Base-by-base conservation (phyloP, 495 filamentous ascomycete species). In the Neurospora hispaniola region DNA sequence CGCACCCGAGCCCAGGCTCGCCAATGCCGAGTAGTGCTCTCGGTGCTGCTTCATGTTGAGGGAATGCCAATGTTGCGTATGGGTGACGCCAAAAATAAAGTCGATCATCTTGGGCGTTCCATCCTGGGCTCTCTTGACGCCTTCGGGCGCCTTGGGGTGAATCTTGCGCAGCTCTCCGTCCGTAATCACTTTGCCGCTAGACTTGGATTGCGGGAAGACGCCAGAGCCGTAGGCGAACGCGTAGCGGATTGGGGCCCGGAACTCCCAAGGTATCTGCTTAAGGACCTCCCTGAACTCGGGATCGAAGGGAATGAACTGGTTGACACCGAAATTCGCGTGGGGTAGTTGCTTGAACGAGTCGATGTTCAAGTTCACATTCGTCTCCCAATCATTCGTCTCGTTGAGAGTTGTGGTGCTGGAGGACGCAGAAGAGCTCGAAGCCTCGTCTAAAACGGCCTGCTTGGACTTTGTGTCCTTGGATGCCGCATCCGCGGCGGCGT, bases 151-250 rank as follows among this genome's bases (percentile, higher is more conserved):
- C 70, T 93, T 89, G 4, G 93, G 90, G 76, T 97, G 94, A 38
- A 91, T 85, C 23, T 84, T 84, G 42, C 84, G 84, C n/a, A 86
- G 83, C 74, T 87, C 85, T 35, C 80, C 88, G 23, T 88, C 82
- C 3, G 84, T 79, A 4, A 86, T 81, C 18, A 82, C 80, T 69
- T 80, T 85, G 46, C 86, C 81, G 73, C 75, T 74, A 27, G 76
- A 41, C 68, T 83, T 87, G 5, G 87, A 89, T 77, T 99, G 96
- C 1, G 94, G 87, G 79, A 99, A 99, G 7, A 99, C 96, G 9
- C 96, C 96, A 1, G 95, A 98, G 35, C 96, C 96, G 79, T 99
- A 99, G 16, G 96, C 96, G 80, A 99, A 96, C 7, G 94, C 95
- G 83, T 98, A 98, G 69, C 92, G 88, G 73, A 99, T 97, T 0